Evolutionary conservation across 352 stramenopile species (phyloP).

Genomic region (Phytopythium litorale): DNA sequence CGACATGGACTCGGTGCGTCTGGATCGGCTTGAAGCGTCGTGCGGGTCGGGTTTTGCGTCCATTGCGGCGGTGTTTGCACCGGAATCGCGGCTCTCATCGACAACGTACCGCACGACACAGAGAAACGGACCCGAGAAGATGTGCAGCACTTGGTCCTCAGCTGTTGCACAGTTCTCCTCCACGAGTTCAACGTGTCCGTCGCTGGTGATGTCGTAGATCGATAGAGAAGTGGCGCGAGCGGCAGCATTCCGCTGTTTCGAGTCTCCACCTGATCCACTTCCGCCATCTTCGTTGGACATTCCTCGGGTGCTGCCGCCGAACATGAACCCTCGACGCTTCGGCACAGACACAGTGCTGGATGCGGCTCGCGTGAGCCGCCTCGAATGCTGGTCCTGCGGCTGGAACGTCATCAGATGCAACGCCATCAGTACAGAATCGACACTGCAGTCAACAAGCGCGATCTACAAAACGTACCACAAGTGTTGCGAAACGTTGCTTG

Average conservation of each 20-base stretch:
- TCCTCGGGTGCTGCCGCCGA: slow-evolving; percentile 40
- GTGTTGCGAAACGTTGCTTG: slow-evolving; percentile 26
- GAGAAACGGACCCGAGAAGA: slow-evolving; percentile 69
- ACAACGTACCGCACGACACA: slow-evolving; percentile 58
- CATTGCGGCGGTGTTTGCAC: not conserved
- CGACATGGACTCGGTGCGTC: slow-evolving; percentile 51
- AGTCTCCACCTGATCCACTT: slow-evolving; percentile 13
- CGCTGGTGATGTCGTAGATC: slow-evolving; percentile 29
- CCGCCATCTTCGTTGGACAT: slow-evolving; percentile 19
- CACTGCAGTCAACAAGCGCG: not conserved
- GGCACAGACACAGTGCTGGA: slow-evolving; percentile 33
- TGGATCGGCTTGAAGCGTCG: slow-evolving; percentile 34
- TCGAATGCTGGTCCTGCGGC: slow-evolving; percentile 53
- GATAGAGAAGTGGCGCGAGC: slow-evolving; percentile 35
- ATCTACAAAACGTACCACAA: slow-evolving; percentile 1
- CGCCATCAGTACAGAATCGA: not conserved
- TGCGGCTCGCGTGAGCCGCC: slow-evolving; percentile 27
- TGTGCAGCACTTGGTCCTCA: slow-evolving; percentile 58
- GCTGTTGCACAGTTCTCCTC: slow-evolving; percentile 43
- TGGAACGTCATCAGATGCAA: slow-evolving; percentile 8
- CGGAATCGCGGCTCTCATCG: slow-evolving; percentile 4
- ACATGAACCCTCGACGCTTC: slow-evolving; percentile 62
- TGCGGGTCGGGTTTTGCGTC: slow-evolving; percentile 18
- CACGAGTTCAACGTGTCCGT: slow-evolving; percentile 44
- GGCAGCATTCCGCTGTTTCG: slow-evolving; percentile 28